Evolutionary conservation across 352 stramenopile species (phyloP), one percentile per base, ranked within the genome.

Genomic region (Pythium brachiatum): DNA sequence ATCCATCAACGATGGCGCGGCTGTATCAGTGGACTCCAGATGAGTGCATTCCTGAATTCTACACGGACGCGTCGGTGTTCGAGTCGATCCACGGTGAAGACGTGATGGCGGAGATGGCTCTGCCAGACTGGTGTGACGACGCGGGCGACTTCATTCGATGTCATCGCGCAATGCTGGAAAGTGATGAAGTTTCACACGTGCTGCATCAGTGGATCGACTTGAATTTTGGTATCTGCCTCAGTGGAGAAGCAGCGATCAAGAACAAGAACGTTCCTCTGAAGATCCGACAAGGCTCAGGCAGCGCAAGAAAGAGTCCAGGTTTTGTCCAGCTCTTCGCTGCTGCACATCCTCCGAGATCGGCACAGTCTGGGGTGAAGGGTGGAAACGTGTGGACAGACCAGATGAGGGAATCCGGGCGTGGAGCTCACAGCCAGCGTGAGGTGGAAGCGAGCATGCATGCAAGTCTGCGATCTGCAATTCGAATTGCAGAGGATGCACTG

Each of bases 1-100:
- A 99, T 63, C 95, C 95, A 1, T 75, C 81, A 1, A 95, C 85
- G 2, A 84, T 99, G 55, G 62, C 70, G 44, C 84, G 91, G 2
- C 86, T 99, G 75, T 98, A 89, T 70, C 75, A 93, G 43, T 99
- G 93, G 92, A 97, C 93, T 9, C 95, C 96, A 0, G 96, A 99
- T 54, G 96, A 99, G 68, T 98, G 92, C 60, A 98, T 98, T 57
- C 89, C 93, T 13, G 96, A 98, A 68, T 98, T 98, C 67, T 99
- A 90, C 72, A 83, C 71, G 1, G 92, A 98, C 52, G 26, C 89
- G 16, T 69, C 58, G 1, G 86, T 97, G 0, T 98, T 98, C 47
- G 64, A 57, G 29, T 97, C 90, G 0, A 70, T 92, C 3, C 90
- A 98, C 61, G 62, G 65, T 21, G 69, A 78, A 7, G 67, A 71